Percentiles rank a stretch among this genome's conserved stretches.
Conservation (phyloP, 352 stramenopile genomes). For the Pythium apleroticum region DNA sequence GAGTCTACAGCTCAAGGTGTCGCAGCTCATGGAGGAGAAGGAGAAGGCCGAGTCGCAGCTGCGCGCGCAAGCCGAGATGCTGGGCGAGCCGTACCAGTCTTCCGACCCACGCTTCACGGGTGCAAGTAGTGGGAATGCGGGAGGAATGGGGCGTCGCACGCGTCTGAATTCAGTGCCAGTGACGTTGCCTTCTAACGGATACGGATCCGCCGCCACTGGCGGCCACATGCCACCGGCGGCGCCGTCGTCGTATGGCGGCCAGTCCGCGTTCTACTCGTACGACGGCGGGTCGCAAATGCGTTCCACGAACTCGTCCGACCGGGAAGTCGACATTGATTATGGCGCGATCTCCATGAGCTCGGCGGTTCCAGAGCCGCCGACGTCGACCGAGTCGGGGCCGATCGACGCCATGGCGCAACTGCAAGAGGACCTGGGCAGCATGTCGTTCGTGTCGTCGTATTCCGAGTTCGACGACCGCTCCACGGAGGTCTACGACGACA, state of each 20-base stretch:
- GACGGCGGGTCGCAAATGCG: conserved; percentile 17
- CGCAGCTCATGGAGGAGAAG: conserved; percentile 84
- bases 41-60: conserved; percentile 76
- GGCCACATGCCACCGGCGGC: neutral
- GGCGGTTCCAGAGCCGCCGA: conserved; percentile 23
- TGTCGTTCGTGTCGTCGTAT: conserved; percentile 39
- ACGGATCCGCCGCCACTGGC: neutral
- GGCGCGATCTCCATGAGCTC: conserved; percentile 20
- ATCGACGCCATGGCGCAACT: conserved; percentile 22
- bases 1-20: conserved; percentile 83
- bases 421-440: conserved; percentile 30
- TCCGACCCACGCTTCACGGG: neutral
- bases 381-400: conserved; percentile 15
- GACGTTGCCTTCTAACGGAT: conserved; percentile 35
- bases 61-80: conserved; percentile 65
- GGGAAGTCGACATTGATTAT: conserved; percentile 30
- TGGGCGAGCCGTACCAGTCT: conserved; percentile 30
- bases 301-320: conserved; percentile 22
- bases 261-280: conserved; percentile 17
- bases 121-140: neutral
- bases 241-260: conserved; percentile 6
- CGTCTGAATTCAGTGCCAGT: conserved; percentile 63
- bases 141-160: conserved; percentile 29
- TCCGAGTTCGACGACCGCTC: conserved; percentile 36
- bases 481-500: conserved; percentile 24